Conservation (phyloP, 2,329 filamentous ascomycete genomes). For the Alternaria burnsii region DNA sequence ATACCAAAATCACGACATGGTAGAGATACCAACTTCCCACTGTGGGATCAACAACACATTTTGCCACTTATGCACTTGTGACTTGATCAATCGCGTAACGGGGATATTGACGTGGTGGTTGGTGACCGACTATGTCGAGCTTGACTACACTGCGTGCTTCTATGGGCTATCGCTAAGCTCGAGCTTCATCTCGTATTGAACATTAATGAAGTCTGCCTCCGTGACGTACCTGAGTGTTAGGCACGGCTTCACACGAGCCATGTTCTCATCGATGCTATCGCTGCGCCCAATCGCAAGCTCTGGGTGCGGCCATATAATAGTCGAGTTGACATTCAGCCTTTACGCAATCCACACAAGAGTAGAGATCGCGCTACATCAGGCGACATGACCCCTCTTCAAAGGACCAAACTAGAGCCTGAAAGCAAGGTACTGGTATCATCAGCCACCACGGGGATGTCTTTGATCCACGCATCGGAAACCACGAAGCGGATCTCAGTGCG, state of each 20-base stretch:
- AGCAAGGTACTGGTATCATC: background rate
- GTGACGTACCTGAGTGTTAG: background rate
- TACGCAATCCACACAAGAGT: background rate
- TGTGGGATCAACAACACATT: slow-evolving; percentile 21
- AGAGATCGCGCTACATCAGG: background rate
- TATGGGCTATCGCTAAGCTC: background rate
- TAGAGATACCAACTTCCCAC: slow-evolving; percentile 33
- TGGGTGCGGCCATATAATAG: background rate
- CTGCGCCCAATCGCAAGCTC: background rate
- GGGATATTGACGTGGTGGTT: background rate
- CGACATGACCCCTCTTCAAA: background rate
- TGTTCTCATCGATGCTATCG: background rate
- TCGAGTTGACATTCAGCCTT: background rate
- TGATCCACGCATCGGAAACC: background rate
- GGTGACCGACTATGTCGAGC: background rate
- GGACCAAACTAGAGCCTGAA: background rate
- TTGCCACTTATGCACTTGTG: slow-evolving; percentile 12
- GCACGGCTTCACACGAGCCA: background rate
- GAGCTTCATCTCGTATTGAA: background rate
- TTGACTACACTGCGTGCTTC: background rate
- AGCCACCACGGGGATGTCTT: background rate
- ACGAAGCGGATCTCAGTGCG: background rate
- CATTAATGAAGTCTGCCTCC: background rate
- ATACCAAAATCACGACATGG: slow-evolving; percentile 33
- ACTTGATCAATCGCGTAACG: background rate